Percentiles rank a stretch among this genome's conserved stretches.
Conservation (phyloP, 176 grass and related monocot genomes). For the bread wheat (Triticum aestivum) region IWGSC_CS_RefSeq_v2.1 NC_057803.1:747996402-747996901, state of each 20-base stretch:
- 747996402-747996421: too few species aligned
- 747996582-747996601: background rate
- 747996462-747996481: too few species aligned
- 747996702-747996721: background rate
- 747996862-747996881: background rate
- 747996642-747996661: background rate
- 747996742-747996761: slow-evolving; percentile 1
- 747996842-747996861: background rate
- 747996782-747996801: background rate
- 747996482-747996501: too few species aligned
- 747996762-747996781: background rate
- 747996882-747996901: background rate
- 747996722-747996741: background rate
- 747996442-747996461: too few species aligned
- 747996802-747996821: background rate
- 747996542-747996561: background rate
- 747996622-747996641: background rate
- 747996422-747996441: too few species aligned
- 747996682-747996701: background rate
- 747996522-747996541: too few species aligned
- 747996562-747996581: background rate
- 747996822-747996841: background rate
- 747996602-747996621: background rate
- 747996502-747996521: too few species aligned
- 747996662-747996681: background rate